Conservation (phyloP, 108 stramenopile species). For the Nitzschia sp. region DNA sequence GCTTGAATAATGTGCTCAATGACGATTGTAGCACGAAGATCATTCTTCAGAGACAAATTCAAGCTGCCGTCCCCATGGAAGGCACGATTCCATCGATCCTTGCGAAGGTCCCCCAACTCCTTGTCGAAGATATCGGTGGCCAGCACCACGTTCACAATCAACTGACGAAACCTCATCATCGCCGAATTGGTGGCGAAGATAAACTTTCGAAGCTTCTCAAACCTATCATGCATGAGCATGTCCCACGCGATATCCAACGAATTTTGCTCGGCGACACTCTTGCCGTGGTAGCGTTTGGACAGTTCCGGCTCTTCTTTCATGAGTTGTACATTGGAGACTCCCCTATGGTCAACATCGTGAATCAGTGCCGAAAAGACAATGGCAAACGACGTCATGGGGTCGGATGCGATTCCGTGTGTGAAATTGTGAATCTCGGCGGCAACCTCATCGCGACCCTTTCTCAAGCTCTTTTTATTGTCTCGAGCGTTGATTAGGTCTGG, state of each 20-base stretch:
- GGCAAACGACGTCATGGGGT: conserved; percentile 40
- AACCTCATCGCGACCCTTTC: background rate
- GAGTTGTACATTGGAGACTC: conserved; percentile 25
- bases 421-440: conserved; percentile 18
- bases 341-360: conserved; percentile 32
- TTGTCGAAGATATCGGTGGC: conserved; percentile 50
- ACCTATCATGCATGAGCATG: conserved; percentile 23
- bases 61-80: conserved; percentile 24
- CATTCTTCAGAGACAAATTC: background rate
- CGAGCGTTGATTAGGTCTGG: too few species aligned
- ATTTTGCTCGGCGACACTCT: too few species aligned
- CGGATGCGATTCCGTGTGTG: conserved; percentile 46
- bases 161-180: conserved; percentile 29
- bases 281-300: conserved; percentile 7
- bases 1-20: conserved; percentile 53
- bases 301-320: conserved; percentile 5
- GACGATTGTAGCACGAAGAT: conserved; percentile 31
- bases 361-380: too few species aligned
- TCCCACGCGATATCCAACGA: too few species aligned
- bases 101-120: conserved; percentile 24
- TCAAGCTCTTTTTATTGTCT: too few species aligned
- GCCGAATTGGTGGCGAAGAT: conserved; percentile 25
- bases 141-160: conserved; percentile 31
- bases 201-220: conserved; percentile 5
- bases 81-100: conserved; percentile 45